Base-by-base conservation (phyloP, 345 rosid species). In the Camelina sativa region DNA sequence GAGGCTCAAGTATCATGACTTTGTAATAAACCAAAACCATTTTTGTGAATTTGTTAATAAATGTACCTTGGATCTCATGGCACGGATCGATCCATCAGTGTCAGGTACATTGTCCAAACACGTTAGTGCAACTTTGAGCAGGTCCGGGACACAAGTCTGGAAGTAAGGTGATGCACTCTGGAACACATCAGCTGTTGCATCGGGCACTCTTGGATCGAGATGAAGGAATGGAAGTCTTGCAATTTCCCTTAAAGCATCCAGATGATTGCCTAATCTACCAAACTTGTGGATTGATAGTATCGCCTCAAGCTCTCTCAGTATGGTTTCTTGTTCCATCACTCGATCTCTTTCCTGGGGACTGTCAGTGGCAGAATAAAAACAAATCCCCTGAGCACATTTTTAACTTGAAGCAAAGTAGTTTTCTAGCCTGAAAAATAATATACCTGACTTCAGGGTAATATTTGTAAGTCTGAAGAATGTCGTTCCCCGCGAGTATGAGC, bases 251-350 rank as follows among this genome's bases (percentile, higher is more conserved):
- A 96, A 79, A 56, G 96, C 91, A 84, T 92, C 99, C 52, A 88
- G 76, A 84, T 88, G 82, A 68, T 82, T 82, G 63, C 97, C 95
- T 46, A 65, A 75, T 74, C 85, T 92, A 11, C 78, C 89, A 83
- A 87, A 62, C 78, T 88, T 91, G 75, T 89, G 97, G 64, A 91
- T 77, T 25, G 94, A 85, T 74, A 96, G 82, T 78, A 91, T 79
- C 10, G 98, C 96, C 87, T 96, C 98, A 5, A 96, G 99, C 84
- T 96, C 96, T 81, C 99, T 89, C 79, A 96, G 77, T 37, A 92
- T 85, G 19, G 88, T 92, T 76, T 96, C 91, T 80, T 96, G 98
- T 84, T 89, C 96, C 81, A 86, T 64, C 71, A 89, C 92, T 47
- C 71, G 88, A 60, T 89, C 96, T 74, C 91, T 85, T 80, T 96